Percentiles rank a stretch among this genome's conserved stretches.
phyloP scores from a whole-genome alignment of 371 early-diverging fungal genomes.

The Nosema muscidifuracis region DNA sequence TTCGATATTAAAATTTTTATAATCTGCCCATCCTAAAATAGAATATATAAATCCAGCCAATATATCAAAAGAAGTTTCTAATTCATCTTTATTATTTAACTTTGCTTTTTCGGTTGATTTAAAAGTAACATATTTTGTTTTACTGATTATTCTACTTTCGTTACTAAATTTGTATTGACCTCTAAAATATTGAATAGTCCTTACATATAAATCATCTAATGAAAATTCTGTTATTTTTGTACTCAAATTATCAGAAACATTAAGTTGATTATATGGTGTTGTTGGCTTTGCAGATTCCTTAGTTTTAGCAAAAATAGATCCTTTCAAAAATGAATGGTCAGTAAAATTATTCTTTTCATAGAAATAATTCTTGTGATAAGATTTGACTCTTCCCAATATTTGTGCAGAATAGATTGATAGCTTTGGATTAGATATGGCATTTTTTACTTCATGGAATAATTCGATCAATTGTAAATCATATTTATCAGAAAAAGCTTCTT shows the following conservation, averaged over 20 bases:
- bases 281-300: not conserved
- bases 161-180: not conserved
- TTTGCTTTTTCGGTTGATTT: not conserved
- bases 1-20: not conserved
- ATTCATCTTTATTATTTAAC: not conserved
- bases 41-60: conserved; percentile 4
- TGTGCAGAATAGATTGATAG: conserved; percentile 7
- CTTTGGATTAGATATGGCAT: not conserved
- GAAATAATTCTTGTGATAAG: conserved; percentile 19
- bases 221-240: too few species aligned
- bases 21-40: conserved; percentile 5
- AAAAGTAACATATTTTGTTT: too few species aligned
- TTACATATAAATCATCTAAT: not conserved
- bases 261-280: too few species aligned
- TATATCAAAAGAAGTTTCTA: conserved; percentile 1
- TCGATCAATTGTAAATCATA: not conserved
- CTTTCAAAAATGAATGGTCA: not conserved
- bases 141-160: not conserved
- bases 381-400: conserved; percentile 32
- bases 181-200: conserved; percentile 5
- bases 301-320: not conserved
- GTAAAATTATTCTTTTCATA: not conserved
- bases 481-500: not conserved
- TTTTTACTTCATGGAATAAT: not conserved
- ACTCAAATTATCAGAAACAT: not conserved